Evolutionary conservation across 768 basidiomycete species (phyloP).

Genomic region (Stropharia rugosoannulata): DNA sequence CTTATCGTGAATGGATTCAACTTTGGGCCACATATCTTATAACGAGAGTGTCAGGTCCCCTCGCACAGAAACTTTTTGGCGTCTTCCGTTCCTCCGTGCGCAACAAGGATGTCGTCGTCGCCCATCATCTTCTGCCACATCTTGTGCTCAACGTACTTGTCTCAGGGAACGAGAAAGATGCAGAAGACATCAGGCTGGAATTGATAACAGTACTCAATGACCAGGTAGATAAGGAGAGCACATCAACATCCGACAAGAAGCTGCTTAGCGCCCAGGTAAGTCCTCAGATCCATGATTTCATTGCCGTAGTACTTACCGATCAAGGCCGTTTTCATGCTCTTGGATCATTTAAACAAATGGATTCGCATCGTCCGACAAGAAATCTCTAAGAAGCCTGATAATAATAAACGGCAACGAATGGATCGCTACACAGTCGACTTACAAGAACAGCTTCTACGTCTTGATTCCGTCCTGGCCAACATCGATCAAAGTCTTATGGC

Average conservation of each 20-base stretch:
- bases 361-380: conserved; percentile 75
- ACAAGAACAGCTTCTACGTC: conserved; percentile 61
- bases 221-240: conserved; percentile 67
- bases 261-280: conserved; percentile 91
- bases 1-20: conserved; percentile 97
- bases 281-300: not conserved
- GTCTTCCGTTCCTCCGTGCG: conserved; percentile 77
- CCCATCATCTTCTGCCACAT: conserved; percentile 88
- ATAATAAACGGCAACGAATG: conserved; percentile 45
- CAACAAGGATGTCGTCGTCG: conserved; percentile 93
- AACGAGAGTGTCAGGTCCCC: conserved; percentile 51
- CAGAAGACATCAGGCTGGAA: conserved; percentile 68
- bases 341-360: conserved; percentile 95
- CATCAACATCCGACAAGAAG: conserved; percentile 73
- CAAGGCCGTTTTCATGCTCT: conserved; percentile 91
- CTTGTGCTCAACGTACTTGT: conserved; percentile 84
- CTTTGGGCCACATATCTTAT: conserved; percentile 85
- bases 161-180: conserved; percentile 64
- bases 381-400: conserved; percentile 47
- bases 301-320: not conserved
- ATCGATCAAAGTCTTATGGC: conserved; percentile 91
- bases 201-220: conserved; percentile 82
- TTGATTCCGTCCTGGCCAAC: conserved; percentile 80
- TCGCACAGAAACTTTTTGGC: conserved; percentile 70
- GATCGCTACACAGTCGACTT: conserved; percentile 34